phyloP scores from a whole-genome alignment of 441 rosid species.

The Populus hybrid region DNA sequence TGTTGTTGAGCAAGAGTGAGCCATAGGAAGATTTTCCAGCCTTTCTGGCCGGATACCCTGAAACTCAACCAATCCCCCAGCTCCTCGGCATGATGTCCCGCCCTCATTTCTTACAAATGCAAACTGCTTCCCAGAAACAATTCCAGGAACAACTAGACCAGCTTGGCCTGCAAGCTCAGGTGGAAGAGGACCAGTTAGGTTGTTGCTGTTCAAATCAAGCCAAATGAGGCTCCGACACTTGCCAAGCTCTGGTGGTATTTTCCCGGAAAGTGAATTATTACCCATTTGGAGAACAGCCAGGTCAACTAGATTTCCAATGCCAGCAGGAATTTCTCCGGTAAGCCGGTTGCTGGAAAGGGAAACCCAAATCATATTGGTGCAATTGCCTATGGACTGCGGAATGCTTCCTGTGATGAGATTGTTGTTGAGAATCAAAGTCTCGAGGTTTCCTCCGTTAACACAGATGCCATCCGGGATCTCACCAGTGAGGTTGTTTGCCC shows the following conservation, averaged over 20 bases:
- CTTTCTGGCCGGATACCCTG: conserved; percentile 76
- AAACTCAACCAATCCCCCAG: conserved; percentile 90
- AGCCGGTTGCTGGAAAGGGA: conserved; percentile 79
- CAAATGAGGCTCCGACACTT: conserved; percentile 76
- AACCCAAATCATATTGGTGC: conserved; percentile 88
- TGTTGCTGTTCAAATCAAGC: conserved; percentile 93
- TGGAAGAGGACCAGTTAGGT: conserved; percentile 61
- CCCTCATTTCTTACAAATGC: conserved; percentile 93
- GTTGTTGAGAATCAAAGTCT: conserved; percentile 82
- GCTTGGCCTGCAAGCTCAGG: conserved; percentile 64
- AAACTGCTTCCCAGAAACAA: conserved; percentile 83
- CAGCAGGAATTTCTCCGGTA: conserved; percentile 66
- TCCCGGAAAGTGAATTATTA: conserved; percentile 76
- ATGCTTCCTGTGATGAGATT: conserved; percentile 67
- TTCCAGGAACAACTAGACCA: conserved; percentile 65
- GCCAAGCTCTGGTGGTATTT: conserved; percentile 72
- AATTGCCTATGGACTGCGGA: conserved; percentile 64
- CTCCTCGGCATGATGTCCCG: conserved; percentile 92
- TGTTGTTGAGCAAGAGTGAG: conserved; percentile 80
- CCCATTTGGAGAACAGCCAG: conserved; percentile 86
- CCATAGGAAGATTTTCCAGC: conserved; percentile 71
- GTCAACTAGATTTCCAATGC: conserved; percentile 59
- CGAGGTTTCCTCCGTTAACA: conserved; percentile 68
- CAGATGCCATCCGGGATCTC: conserved; percentile 77
- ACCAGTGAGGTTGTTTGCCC: conserved; percentile 86